These are phyloP conservation scores for Phytopythium sindhum DNA, from an alignment of 352 stramenopile genomes.

Conservation along the genomic window DNA sequence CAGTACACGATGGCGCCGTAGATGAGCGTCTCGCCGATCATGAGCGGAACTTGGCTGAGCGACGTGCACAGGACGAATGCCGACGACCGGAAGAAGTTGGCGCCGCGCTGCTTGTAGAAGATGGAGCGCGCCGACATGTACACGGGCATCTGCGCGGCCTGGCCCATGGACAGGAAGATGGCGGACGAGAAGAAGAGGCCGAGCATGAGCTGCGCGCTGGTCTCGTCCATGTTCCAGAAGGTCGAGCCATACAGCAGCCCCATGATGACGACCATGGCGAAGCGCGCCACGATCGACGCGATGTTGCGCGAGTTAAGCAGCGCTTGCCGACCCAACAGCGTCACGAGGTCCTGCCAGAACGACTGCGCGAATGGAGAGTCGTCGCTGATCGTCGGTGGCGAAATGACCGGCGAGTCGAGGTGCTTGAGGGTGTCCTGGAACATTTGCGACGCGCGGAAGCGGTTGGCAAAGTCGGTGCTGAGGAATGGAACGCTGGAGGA, in stretches of 20 bases:
- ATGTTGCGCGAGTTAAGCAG: conserved; percentile 60
- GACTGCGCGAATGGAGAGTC: conserved; percentile 42
- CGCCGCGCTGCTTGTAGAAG: conserved; percentile 89
- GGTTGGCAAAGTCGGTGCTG: conserved; percentile 40
- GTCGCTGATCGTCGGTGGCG: conserved; percentile 8
- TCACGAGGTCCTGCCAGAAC: conserved; percentile 39
- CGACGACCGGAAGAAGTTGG: conserved; percentile 85
- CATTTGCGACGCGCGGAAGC: conserved; percentile 47
- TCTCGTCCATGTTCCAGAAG: conserved; percentile 59
- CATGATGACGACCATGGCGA: conserved; percentile 63
- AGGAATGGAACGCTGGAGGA: conserved; percentile 18
- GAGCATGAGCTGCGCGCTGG: conserved; percentile 60
- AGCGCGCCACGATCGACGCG: conserved; percentile 37
- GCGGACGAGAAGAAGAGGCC: conserved; percentile 86
- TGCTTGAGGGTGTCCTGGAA: conserved; percentile 44
- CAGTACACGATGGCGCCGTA: conserved; percentile 90
- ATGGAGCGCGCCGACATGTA: conserved; percentile 72
- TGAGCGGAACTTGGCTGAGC: conserved; percentile 48
- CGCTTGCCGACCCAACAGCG: conserved; percentile 59
- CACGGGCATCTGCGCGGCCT: conserved; percentile 72
- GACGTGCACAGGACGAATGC: conserved; percentile 72
- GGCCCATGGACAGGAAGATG: conserved; percentile 84
- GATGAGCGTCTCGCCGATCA: conserved; percentile 68
- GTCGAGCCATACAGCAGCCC: conserved; percentile 58
- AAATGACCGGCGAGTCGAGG: conserved; percentile 24